Evolutionary conservation across 2,329 filamentous ascomycete species (phyloP).

Genomic region (Aspergillus ochraceoroseus): DNA sequence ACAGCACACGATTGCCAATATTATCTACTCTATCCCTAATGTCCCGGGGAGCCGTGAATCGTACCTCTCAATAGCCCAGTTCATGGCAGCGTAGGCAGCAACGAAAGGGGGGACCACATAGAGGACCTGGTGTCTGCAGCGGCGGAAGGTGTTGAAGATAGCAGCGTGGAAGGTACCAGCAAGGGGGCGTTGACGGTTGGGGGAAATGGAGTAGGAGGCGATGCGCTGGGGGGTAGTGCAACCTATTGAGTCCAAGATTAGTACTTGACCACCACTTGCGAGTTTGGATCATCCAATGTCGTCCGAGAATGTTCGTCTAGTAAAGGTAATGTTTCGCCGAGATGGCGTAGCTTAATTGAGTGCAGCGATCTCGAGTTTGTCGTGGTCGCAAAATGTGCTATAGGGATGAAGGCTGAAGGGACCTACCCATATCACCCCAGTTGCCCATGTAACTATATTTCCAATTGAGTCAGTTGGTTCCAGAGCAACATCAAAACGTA

Average conservation of each 20-base stretch:
- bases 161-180: slow-evolving; percentile 73
- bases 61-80: slow-evolving; percentile 89
- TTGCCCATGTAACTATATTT: slow-evolving; percentile 61
- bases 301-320: no score
- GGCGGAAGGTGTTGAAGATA: slow-evolving; percentile 92
- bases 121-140: slow-evolving; percentile 78
- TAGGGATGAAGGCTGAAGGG: slow-evolving; percentile 17
- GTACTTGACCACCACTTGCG: background rate
- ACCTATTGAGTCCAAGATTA: slow-evolving; percentile 19
- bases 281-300: background rate
- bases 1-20: background rate
- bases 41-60: slow-evolving; percentile 43
- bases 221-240: slow-evolving; percentile 52
- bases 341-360: background rate
- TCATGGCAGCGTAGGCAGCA: slow-evolving; percentile 72
- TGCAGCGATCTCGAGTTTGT: background rate
- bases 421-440: slow-evolving; percentile 73
- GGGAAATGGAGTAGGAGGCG: slow-evolving; percentile 67
- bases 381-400: slow-evolving; percentile 3
- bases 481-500: background rate
- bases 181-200: slow-evolving; percentile 85
- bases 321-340: no score
- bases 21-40: background rate
- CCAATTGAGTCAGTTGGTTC: slow-evolving; percentile 25
- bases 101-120: slow-evolving; percentile 80